These are phyloP conservation scores for Nitzschia palea DNA, from an alignment of 108 stramenopile genomes.

Conservation along the genomic window DNA sequence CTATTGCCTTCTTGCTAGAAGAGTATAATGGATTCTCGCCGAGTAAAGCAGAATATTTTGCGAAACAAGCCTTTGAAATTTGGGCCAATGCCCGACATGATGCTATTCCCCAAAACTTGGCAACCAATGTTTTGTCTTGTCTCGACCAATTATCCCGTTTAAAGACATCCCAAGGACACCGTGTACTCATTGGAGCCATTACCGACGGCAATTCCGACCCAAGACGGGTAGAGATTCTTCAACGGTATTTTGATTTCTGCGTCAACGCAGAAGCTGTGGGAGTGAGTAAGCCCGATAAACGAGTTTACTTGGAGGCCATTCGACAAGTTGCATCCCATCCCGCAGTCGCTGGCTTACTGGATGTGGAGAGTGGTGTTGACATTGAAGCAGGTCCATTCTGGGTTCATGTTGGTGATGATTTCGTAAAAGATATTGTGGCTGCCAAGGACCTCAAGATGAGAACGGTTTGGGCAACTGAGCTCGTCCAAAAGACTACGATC, in stretches of 20 bases:
- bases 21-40: constrained; percentile 38
- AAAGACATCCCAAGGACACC: constrained; percentile 10
- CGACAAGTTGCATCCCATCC: constrained; percentile 29
- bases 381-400: constrained; percentile 69
- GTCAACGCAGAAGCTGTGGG: constrained; percentile 81
- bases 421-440: constrained; percentile 84
- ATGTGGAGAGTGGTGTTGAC: constrained; percentile 1
- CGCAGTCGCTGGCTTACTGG: constrained; percentile 18
- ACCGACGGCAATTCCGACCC: constrained; percentile 91
- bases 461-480: constrained; percentile 72
- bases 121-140: constrained; percentile 38
- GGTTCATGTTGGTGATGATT: constrained; percentile 88
- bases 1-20: constrained; percentile 46
- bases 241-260: constrained; percentile 67
- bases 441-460: constrained; percentile 78
- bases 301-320: constrained; percentile 67
- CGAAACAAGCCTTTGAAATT: constrained; percentile 58
- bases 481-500: constrained; percentile 37
- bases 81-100: constrained; percentile 69
- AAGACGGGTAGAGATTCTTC: constrained; percentile 32
- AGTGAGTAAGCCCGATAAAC: constrained; percentile 72
- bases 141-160: constrained; percentile 37
- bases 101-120: constrained; percentile 64
- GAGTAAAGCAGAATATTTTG: constrained; percentile 31
- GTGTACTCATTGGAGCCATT: constrained; percentile 75